Percentiles rank a stretch among this genome's conserved stretches.
phyloP scores from a whole-genome alignment of 176 grass and related monocot species.

The Saccharum officinarum region DNA sequence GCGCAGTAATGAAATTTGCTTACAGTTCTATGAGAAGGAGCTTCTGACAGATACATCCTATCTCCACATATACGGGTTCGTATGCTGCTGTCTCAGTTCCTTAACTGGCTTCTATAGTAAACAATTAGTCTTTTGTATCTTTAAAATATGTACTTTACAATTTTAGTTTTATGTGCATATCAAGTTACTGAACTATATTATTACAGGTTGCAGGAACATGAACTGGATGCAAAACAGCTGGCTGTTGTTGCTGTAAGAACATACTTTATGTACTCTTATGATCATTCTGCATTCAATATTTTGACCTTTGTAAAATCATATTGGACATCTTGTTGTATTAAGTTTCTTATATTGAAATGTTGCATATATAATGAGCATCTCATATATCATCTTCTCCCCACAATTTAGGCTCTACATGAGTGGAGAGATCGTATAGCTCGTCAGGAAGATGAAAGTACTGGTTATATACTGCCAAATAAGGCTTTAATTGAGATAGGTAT shows the following conservation, averaged over 20 bases:
- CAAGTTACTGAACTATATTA: slow-evolving; percentile 20
- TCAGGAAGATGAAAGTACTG: slow-evolving; percentile 92
- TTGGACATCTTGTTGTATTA: neutral
- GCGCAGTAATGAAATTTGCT: slow-evolving; percentile 83
- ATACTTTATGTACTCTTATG: slow-evolving; percentile 22
- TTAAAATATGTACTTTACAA: slow-evolving; percentile 5
- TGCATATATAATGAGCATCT: slow-evolving; percentile 11
- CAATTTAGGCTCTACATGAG: slow-evolving; percentile 62
- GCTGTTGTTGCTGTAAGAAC: slow-evolving; percentile 78
- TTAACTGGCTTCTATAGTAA: neutral
- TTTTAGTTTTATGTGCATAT: slow-evolving; percentile 22
- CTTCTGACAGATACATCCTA: slow-evolving; percentile 85
- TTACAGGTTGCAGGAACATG: slow-evolving; percentile 80
- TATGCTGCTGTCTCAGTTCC: neutral
- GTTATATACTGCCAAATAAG: slow-evolving; percentile 94
- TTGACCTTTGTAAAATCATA: neutral
- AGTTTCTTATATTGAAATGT: neutral
- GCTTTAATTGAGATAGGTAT: slow-evolving; percentile 91
- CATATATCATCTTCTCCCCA: slow-evolving; percentile 10
- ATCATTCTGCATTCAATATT: slow-evolving; percentile 16
- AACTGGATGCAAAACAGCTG: slow-evolving; percentile 72
- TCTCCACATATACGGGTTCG: slow-evolving; percentile 86
- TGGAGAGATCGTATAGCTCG: slow-evolving; percentile 89
- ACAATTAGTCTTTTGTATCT: slow-evolving; percentile 1
- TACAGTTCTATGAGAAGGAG: slow-evolving; percentile 93